These are phyloP conservation scores for Trypanosoma melophagium DNA, from an alignment of 208 protist species.

Conservation along the genomic window DNA sequence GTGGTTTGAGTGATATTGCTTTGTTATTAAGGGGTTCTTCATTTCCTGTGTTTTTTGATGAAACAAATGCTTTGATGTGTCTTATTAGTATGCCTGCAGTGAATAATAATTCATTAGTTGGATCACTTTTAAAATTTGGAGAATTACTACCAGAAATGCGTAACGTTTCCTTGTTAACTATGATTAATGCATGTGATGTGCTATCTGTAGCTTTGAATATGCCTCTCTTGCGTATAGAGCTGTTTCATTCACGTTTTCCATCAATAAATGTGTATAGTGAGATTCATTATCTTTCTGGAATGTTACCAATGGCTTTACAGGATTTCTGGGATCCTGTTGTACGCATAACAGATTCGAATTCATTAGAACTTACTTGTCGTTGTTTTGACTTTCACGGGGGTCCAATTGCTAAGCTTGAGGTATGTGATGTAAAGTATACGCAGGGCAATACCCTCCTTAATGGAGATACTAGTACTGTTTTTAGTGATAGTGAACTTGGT, in stretches of 20 bases:
- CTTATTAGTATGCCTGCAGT: conserved; percentile 14
- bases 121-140: conserved; percentile 6
- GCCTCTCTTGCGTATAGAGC: conserved; percentile 11
- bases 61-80: conserved; percentile 7
- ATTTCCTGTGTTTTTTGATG: conserved; percentile 21
- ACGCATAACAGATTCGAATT: not conserved
- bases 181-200: conserved; percentile 16
- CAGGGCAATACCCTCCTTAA: not conserved
- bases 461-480: not conserved
- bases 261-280: not conserved
- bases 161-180: conserved; percentile 5
- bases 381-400: conserved; percentile 2
- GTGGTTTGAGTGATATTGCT: conserved; percentile 58
- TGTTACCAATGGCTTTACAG: conserved; percentile 12
- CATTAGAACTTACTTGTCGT: conserved; percentile 2
- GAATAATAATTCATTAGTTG: not conserved
- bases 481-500: conserved; percentile 15
- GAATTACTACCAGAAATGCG: conserved; percentile 28
- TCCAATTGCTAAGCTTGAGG: conserved; percentile 6
- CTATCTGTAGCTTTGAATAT: conserved; percentile 4
- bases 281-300: conserved; percentile 2
- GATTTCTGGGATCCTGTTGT: conserved; percentile 19
- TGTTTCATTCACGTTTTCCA: conserved; percentile 11
- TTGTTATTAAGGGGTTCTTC: conserved; percentile 21
- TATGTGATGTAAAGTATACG: conserved; percentile 8